Conservation (phyloP, 192 early-diverging fungal genomes). For the Oehlia diaphana region DNA sequence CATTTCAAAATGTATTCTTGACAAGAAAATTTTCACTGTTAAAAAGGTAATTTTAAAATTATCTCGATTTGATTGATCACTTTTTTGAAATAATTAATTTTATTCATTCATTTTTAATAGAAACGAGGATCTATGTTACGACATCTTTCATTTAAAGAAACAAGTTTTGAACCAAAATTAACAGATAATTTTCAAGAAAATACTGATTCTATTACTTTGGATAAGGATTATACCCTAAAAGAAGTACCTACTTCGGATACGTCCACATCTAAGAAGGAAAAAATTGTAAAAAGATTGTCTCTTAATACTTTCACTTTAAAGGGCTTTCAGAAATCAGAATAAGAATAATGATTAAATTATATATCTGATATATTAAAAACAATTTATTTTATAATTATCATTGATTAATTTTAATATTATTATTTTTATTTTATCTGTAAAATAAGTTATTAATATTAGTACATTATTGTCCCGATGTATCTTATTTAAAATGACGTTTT, state of each 20-base stretch:
- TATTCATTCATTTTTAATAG: too few species aligned
- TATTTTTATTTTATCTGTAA: too few species aligned
- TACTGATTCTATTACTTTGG: not conserved
- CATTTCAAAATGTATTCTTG: slow-evolving; percentile 4
- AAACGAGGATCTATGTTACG: not conserved
- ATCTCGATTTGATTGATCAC: not conserved
- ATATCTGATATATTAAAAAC: too few species aligned
- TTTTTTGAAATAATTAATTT: not conserved
- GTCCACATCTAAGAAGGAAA: not conserved
- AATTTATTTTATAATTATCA: too few species aligned
- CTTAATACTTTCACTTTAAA: not conserved
- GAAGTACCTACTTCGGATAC: not conserved
- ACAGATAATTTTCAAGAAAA: not conserved
- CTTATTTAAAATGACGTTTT: too few species aligned
- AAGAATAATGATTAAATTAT: too few species aligned
- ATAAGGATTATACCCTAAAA: not conserved
- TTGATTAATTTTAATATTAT: too few species aligned
- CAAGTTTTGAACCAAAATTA: not conserved
- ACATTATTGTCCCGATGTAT: too few species aligned
- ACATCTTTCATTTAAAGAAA: not conserved
- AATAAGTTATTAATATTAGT: too few species aligned
- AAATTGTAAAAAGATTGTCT: not conserved
- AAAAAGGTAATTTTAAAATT: not conserved
- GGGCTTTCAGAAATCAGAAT: too few species aligned
- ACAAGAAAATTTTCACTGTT: not conserved